Percentiles rank a stretch among this genome's conserved stretches.
Conservation (phyloP, 192 early-diverging fungal species). For the Coemansia sp. region DNA sequence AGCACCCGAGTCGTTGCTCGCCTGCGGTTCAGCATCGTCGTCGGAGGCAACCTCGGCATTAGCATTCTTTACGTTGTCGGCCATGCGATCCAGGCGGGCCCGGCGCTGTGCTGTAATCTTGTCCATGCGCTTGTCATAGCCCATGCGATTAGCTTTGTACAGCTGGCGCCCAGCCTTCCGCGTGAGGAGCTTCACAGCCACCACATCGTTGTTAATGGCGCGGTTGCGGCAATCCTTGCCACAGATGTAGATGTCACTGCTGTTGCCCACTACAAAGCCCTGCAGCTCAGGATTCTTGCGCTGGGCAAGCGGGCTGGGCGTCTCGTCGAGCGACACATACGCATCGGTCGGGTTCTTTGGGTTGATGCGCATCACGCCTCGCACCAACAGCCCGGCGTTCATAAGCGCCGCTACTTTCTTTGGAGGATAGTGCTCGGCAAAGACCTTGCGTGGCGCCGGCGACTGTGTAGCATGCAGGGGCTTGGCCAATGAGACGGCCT, state of each 20-base stretch:
- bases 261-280: slow-evolving; percentile 35
- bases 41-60: slow-evolving; percentile 5
- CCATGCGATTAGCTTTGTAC: slow-evolving; percentile 43
- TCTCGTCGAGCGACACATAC: slow-evolving; percentile 77
- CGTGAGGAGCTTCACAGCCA: slow-evolving; percentile 81
- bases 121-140: slow-evolving; percentile 59
- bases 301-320: slow-evolving; percentile 30
- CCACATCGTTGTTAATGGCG: slow-evolving; percentile 83
- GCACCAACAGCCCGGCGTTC: slow-evolving; percentile 54
- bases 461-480: neutral
- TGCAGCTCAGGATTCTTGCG: slow-evolving; percentile 20
- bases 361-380: slow-evolving; percentile 85
- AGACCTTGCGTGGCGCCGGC: neutral
- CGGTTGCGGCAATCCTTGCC: slow-evolving; percentile 82
- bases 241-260: slow-evolving; percentile 68
- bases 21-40: neutral
- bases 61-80: slow-evolving; percentile 33
- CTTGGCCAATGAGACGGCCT: neutral
- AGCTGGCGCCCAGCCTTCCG: slow-evolving; percentile 3
- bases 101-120: slow-evolving; percentile 62
- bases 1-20: neutral
- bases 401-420: slow-evolving; percentile 10
- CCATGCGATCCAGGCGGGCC: slow-evolving; percentile 66
- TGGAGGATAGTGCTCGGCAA: slow-evolving; percentile 23
- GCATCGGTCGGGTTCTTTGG: slow-evolving; percentile 81